Conservation (phyloP, 75 land plant genomes). For the Sequoiadendron giganteum region DNA sequence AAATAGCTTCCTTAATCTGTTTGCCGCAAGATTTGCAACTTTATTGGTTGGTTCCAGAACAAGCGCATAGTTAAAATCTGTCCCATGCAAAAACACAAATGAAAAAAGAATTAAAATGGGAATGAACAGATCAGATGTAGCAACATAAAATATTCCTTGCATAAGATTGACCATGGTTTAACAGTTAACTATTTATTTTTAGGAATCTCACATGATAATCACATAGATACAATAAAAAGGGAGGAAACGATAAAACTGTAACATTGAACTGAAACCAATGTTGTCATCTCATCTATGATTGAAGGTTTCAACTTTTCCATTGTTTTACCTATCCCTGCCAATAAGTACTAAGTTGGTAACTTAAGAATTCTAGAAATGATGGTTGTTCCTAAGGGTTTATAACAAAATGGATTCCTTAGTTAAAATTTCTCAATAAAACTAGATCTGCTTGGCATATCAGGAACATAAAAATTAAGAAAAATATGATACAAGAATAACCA, state of each 20-base stretch:
- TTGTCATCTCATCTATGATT: neutral
- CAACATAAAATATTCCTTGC: neutral
- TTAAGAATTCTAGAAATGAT: neutral
- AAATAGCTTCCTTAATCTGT: conserved; percentile 60
- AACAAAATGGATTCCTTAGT: no score
- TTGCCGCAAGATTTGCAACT: conserved; percentile 54
- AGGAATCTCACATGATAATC: neutral
- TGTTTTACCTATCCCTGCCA: neutral
- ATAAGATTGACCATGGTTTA: neutral
- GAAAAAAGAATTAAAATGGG: neutral
- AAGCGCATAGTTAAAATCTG: conserved; percentile 84
- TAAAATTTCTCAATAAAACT: neutral
- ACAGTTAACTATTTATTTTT: neutral
- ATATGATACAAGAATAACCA: neutral
- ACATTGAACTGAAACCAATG: neutral
- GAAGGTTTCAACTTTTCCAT: neutral
- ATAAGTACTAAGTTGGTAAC: neutral
- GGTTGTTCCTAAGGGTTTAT: neutral
- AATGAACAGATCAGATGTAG: neutral
- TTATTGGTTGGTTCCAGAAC: conserved; percentile 89
- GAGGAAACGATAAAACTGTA: neutral
- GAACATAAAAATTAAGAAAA: neutral
- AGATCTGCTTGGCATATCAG: neutral
- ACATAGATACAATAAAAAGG: neutral
- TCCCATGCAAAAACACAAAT: neutral